Conservation (phyloP, 2,329 filamentous ascomycete genomes). For the Verticillium klebahnii region DNA sequence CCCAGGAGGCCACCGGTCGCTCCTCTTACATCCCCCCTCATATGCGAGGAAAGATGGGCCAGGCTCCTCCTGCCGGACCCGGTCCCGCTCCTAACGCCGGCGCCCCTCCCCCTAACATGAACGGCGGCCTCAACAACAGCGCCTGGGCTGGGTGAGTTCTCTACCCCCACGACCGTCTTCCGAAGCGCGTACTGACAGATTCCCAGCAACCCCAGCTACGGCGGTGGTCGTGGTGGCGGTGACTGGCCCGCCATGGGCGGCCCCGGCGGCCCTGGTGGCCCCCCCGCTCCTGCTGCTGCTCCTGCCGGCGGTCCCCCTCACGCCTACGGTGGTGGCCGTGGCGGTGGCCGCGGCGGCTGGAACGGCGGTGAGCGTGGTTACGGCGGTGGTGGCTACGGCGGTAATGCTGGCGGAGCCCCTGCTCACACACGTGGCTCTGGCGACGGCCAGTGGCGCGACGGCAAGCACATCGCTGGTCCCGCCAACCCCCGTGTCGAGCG, state of each 20-base stretch:
- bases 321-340: conserved; percentile 25
- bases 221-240: conserved; percentile 11
- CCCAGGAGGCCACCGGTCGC: conserved; percentile 32
- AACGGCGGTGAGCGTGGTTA: conserved; percentile 25
- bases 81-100: conserved; percentile 36
- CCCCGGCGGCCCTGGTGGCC: conserved; percentile 21
- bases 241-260: conserved; percentile 13
- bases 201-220: conserved; percentile 14
- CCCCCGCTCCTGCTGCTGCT: conserved; percentile 12
- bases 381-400: conserved; percentile 32
- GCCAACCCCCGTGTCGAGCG: conserved; percentile 86
- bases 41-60: conserved; percentile 58
- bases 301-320: conserved; percentile 12
- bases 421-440: conserved; percentile 73
- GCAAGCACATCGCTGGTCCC: conserved; percentile 91
- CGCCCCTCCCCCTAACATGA: conserved; percentile 26
- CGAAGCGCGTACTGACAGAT: no score
- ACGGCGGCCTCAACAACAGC: conserved; percentile 38
- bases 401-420: conserved; percentile 46
- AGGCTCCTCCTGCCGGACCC: conserved; percentile 11
- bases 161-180: not conserved
- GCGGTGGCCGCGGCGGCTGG: conserved; percentile 32
- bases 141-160: conserved; percentile 48
- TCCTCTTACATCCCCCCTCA: conserved; percentile 85
- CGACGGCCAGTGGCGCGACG: conserved; percentile 93